Evolutionary conservation across 108 stramenopile species (phyloP), one percentile per base, ranked within the genome.

Genomic region (Thalassiosira profunda): DNA sequence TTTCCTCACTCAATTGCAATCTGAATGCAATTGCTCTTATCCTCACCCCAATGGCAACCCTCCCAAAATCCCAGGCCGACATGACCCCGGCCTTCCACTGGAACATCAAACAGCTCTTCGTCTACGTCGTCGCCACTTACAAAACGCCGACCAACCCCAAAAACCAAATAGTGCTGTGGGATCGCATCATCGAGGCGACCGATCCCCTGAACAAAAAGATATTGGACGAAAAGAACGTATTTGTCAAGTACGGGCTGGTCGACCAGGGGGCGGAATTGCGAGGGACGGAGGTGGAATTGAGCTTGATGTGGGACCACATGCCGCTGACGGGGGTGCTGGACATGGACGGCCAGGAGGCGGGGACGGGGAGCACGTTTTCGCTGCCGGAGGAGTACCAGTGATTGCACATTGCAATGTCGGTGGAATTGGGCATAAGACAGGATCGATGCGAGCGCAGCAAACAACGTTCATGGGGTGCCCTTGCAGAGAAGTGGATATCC

Each of bases 221-320:
- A 15, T 65, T 98, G 20, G 58, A 95, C 17, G 65, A 93, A 58
- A 45, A 82, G 9, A 94, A 96, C 67, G 81, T 92, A 15, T 96
- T 95, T 80, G 93, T 99, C 38, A 98, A 99, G 66, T 99, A 99
- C 64, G 95, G 93, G 0, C 83, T 99, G 64, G 95, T 97, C 1
- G 97, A 97, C 80, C 97, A 98, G 84, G 92, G 85, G n/a, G 82
- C 82, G 40, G 95, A 97, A 34, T 82, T 98, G 72, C 74, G 97
- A 25, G 93, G 93, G 26, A 94, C 83, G 63, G 91, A 96, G 12
- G 87, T 99, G 6, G 81, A 84, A 14, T 70, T 98, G 40, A 76
- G 76, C 55, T 82, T 99, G 43, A 85, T 94, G 73, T 99, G 97
- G 97, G 98, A 99, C 82, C 96, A 97, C 69, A 99, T 99, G 98